phyloP scores from a whole-genome alignment of 129 eudicot genomes.

The Logfia minima region DNA sequence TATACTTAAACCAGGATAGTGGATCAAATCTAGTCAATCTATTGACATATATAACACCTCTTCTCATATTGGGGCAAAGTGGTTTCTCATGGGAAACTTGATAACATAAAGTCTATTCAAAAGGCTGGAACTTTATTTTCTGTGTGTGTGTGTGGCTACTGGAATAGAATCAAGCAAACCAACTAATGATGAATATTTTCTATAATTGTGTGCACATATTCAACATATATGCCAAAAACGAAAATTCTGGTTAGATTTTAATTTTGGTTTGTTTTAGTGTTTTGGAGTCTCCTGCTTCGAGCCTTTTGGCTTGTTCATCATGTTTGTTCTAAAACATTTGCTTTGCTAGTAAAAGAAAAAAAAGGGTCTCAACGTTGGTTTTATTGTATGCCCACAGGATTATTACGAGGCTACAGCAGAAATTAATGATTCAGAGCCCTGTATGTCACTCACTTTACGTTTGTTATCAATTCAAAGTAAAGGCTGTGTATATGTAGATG shows the following conservation, averaged over 20 bases:
- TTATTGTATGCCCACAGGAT: conserved; percentile 47
- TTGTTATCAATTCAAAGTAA: conserved; percentile 69
- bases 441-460: conserved; percentile 67
- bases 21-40: not conserved
- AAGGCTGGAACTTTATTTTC: not conserved
- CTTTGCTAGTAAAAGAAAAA: not conserved
- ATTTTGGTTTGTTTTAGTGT: no score
- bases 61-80: not conserved
- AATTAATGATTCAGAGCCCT: conserved; percentile 77
- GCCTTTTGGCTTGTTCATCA: not conserved
- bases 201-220: not conserved
- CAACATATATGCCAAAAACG: not conserved
- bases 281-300: no score
- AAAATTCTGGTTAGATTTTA: no score
- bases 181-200: not conserved
- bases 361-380: not conserved
- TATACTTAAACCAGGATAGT: not conserved
- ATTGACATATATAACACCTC: not conserved
- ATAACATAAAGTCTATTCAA: not conserved
- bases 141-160: not conserved
- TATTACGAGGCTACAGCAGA: conserved; percentile 93
- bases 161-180: not conserved
- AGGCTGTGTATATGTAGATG: conserved; percentile 61
- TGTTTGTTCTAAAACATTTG: not conserved
- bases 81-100: not conserved